Conservation (phyloP, 2,329 filamentous ascomycete species). For the Diaporthe citrichinensis region DNA sequence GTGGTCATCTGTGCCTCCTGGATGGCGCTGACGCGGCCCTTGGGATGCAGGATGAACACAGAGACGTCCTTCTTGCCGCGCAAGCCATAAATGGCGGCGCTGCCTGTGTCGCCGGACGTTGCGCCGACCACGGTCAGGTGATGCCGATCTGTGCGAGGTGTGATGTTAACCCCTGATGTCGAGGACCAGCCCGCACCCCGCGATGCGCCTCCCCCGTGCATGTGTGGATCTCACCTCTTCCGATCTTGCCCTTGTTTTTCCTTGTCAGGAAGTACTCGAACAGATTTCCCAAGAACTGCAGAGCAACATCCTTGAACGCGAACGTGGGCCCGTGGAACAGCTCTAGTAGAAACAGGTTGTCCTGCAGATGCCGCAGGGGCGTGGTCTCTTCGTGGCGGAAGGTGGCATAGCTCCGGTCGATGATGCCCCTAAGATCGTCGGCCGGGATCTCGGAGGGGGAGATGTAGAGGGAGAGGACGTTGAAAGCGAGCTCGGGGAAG, state of each 20-base stretch:
- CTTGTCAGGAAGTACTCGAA: constrained; percentile 90
- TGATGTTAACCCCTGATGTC: constrained; percentile 43
- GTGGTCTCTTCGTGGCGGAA: constrained; percentile 86
- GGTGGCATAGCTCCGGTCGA: constrained; percentile 87
- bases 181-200: constrained; percentile 19
- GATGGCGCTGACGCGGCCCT: constrained; percentile 90
- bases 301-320: constrained; percentile 94
- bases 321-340: constrained; percentile 97
- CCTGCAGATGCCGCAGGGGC: constrained; percentile 83
- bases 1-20: constrained; percentile 99
- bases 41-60: constrained; percentile 94
- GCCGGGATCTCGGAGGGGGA: constrained; percentile 85
- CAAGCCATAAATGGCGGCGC: constrained; percentile 95
- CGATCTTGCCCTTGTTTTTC: constrained; percentile 78
- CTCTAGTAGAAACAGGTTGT: constrained; percentile 88
- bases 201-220: background rate
- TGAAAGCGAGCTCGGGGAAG: constrained; percentile 85
- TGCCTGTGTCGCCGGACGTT: constrained; percentile 91
- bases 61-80: constrained; percentile 97
- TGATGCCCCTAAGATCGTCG: constrained; percentile 84
- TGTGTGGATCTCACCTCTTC: constrained; percentile 57
- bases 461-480: constrained; percentile 91
- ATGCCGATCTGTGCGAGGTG: constrained; percentile 72
- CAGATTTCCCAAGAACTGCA: constrained; percentile 96
- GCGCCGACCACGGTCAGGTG: constrained; percentile 90